Base-by-base conservation (phyloP, 345 rosid species). In the Salix brachista region DNA sequence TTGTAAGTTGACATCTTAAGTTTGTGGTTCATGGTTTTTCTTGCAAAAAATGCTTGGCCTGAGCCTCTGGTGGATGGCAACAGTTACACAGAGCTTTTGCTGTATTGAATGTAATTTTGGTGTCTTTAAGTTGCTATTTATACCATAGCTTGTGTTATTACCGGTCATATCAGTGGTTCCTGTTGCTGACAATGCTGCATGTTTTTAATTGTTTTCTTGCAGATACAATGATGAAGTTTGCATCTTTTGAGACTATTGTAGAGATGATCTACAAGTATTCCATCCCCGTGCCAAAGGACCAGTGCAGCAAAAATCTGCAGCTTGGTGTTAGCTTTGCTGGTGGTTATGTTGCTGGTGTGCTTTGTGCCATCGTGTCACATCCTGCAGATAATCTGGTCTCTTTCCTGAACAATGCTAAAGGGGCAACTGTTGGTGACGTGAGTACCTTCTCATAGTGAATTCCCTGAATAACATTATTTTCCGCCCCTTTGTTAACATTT, bases 151-250 rank as follows among this genome's bases (percentile, higher is more conserved):
- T 25, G 25, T 16, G 26, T 68, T 44, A 4, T 3, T 25, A 52
- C 8, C 28, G 23, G 36, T 25, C 0, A 16, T 74, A 17, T 44
- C 37, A 11, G 60, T 30, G 26, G 62, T n/a, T n/a, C 62, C 23
- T 70, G 50, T n/a, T 12, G 58, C 42, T 54, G 19, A 72, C 66
- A 71, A 72, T 50, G 56, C 37, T 25, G 8, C 50, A 21, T 23
- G n/a, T 25, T 28, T 13, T 25, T 23, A 25, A 19, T 39, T 36
- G 16, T 36, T 78, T 44, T 50, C 36, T 80, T 80, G 79, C 86
- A 96, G 98, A 94, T 85, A 96, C 99, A 0, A 94, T 96, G 99
- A 96, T 94, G 99, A 96, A 96, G 83, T 96, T 96, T 82, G 98
- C 97, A 77, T 94, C 97, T 28, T 96, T 94, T 67, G 98, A 94